Percentiles rank a stretch among this genome's conserved stretches.
Evolutionary conservation across 148 eudicot species (phyloP).

Genomic region (Camellia granthamiana): DNA sequence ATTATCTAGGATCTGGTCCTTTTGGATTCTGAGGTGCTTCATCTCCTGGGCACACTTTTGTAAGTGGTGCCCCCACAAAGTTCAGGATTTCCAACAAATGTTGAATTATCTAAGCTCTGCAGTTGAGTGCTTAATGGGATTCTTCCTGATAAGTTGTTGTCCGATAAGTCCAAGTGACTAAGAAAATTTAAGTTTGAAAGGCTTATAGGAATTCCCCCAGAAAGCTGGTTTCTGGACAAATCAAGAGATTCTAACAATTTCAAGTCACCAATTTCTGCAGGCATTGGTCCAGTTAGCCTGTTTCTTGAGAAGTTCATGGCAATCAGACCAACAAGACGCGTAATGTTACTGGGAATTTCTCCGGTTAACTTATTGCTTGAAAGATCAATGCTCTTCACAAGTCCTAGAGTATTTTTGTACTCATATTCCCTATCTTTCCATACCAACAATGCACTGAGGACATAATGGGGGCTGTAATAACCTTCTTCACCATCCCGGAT

Average conservation of each 20-base stretch:
- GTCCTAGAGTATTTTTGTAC: background rate
- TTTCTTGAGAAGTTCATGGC: background rate
- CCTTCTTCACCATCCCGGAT: background rate
- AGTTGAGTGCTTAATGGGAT: conserved; percentile 36
- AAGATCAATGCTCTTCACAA: background rate
- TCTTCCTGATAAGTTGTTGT: conserved; percentile 19
- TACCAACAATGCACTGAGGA: background rate
- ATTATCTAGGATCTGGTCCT: background rate
- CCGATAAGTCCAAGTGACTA: background rate
- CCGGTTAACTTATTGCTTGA: background rate
- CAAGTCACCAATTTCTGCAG: background rate
- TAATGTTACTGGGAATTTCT: background rate
- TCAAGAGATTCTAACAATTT: background rate
- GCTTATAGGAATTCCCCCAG: background rate
- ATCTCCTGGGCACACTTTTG: conserved; percentile 20
- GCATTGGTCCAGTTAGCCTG: background rate
- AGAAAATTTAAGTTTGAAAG: background rate
- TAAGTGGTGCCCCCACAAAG: conserved; percentile 36
- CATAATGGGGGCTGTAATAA: background rate
- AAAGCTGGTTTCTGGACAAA: background rate
- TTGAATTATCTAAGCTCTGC: conserved; percentile 23
- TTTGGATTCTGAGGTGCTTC: background rate
- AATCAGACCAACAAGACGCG: background rate
- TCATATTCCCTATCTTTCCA: background rate
- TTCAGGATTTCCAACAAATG: conserved; percentile 21